These are phyloP conservation scores for Teunomyces barrocoloradensis DNA, from an alignment of 805 yeast species.

Conservation along the genomic window DNA sequence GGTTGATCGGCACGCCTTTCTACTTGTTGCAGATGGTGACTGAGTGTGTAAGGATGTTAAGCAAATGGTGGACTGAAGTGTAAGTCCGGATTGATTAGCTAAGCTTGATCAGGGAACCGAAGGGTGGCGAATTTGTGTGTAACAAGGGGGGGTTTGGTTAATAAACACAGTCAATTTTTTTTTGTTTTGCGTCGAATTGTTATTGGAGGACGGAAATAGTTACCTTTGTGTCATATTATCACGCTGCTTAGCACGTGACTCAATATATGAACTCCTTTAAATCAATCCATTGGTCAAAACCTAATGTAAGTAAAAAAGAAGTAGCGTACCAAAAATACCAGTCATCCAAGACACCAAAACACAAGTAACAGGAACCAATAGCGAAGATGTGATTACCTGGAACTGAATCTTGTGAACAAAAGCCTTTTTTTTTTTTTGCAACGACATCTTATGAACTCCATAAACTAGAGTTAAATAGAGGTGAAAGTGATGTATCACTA, in stretches of 20 bases:
- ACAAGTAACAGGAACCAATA: no score
- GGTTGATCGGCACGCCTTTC: background rate
- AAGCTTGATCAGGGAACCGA: background rate
- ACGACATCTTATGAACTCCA: background rate
- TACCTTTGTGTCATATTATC: background rate
- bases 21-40: background rate
- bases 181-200: constrained; percentile 3
- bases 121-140: constrained; percentile 1
- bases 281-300: background rate
- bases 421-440: background rate
- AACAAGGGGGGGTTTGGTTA: constrained; percentile 1
- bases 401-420: background rate
- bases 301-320: background rate
- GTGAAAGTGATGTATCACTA: no score
- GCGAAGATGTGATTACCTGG: background rate
- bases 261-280: background rate
- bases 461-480: background rate
- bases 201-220: background rate
- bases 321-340: no score
- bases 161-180: constrained; percentile 4
- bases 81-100: constrained; percentile 1
- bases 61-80: constrained; percentile 1
- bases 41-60: background rate
- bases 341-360: no score
- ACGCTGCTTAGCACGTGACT: background rate